These are phyloP conservation scores for Boletellus emodensis DNA, from an alignment of 768 basidiomycete genomes.

Conservation along the genomic window DNA sequence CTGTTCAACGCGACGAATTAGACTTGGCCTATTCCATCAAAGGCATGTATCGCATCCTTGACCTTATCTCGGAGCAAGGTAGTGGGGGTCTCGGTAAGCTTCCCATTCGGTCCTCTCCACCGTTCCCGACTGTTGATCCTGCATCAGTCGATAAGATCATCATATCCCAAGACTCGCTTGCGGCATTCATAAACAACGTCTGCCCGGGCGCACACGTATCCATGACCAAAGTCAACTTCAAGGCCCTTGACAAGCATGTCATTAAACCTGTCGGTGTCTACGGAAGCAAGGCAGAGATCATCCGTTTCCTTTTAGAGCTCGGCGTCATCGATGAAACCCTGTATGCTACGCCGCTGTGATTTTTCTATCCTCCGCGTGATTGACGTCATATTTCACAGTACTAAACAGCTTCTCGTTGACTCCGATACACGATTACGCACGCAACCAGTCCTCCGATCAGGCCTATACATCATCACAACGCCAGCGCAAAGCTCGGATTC, in stretches of 20 bases:
- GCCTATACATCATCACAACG: conserved; percentile 17
- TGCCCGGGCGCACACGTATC: conserved; percentile 50
- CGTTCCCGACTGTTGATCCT: not conserved
- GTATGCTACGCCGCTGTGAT: conserved; percentile 29
- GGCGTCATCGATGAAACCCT: conserved; percentile 34
- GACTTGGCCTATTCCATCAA: conserved; percentile 33
- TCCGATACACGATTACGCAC: not conserved
- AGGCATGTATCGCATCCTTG: conserved; percentile 52
- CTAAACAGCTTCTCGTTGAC: conserved; percentile 13
- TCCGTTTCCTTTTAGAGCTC: conserved; percentile 39
- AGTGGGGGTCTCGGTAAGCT: conserved; percentile 48
- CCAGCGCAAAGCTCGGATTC: not conserved
- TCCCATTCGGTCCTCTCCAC: not conserved
- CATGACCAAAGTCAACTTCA: conserved; percentile 56
- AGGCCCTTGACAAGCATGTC: conserved; percentile 40
- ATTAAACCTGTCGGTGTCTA: conserved; percentile 56
- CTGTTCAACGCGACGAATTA: conserved; percentile 5
- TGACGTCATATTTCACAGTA: conserved; percentile 2
- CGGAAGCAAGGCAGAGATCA: conserved; percentile 50
- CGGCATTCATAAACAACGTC: conserved; percentile 44
- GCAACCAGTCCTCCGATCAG: conserved; percentile 19
- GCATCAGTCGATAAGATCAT: conserved; percentile 57
- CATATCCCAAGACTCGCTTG: conserved; percentile 50
- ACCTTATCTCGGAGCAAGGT: conserved; percentile 48
- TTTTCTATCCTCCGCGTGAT: not conserved